These are phyloP conservation scores for Tephrocybe rancida DNA, from an alignment of 768 basidiomycete genomes.

Conservation along the genomic window DNA sequence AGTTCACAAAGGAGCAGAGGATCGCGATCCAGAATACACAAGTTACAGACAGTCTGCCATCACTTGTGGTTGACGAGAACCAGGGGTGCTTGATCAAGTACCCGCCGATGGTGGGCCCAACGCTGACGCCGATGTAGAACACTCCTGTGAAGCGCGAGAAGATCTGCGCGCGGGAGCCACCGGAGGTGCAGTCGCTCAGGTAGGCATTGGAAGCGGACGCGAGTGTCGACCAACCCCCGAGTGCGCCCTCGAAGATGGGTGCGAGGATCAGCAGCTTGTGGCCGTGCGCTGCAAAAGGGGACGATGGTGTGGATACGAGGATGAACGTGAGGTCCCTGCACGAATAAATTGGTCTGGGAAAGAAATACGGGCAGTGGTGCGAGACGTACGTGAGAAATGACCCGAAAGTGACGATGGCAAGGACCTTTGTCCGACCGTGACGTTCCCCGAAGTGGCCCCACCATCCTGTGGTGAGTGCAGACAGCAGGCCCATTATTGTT, in stretches of 20 bases:
- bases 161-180: slow-evolving; percentile 74
- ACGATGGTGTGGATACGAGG: slow-evolving; percentile 72
- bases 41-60: slow-evolving; percentile 35
- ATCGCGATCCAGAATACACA: slow-evolving; percentile 52
- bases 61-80: slow-evolving; percentile 18
- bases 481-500: slow-evolving; percentile 76
- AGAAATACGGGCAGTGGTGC: neutral
- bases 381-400: slow-evolving; percentile 39
- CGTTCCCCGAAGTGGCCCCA: slow-evolving; percentile 88
- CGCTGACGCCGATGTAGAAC: slow-evolving; percentile 72
- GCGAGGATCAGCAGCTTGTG: slow-evolving; percentile 79
- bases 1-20: slow-evolving; percentile 46
- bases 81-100: slow-evolving; percentile 46
- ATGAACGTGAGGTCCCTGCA: slow-evolving; percentile 83
- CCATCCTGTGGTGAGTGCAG: slow-evolving; percentile 85
- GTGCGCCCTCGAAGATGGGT: slow-evolving; percentile 78
- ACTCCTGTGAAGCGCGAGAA: slow-evolving; percentile 80
- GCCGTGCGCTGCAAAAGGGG: slow-evolving; percentile 62
- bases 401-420: slow-evolving; percentile 73
- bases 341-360: neutral
- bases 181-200: slow-evolving; percentile 83
- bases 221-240: slow-evolving; percentile 84
- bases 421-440: slow-evolving; percentile 75
- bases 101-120: slow-evolving; percentile 78
- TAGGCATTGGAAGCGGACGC: slow-evolving; percentile 81